Conservation (phyloP, 257 asterid species). For the Nyctanthes arbortristis region DNA sequence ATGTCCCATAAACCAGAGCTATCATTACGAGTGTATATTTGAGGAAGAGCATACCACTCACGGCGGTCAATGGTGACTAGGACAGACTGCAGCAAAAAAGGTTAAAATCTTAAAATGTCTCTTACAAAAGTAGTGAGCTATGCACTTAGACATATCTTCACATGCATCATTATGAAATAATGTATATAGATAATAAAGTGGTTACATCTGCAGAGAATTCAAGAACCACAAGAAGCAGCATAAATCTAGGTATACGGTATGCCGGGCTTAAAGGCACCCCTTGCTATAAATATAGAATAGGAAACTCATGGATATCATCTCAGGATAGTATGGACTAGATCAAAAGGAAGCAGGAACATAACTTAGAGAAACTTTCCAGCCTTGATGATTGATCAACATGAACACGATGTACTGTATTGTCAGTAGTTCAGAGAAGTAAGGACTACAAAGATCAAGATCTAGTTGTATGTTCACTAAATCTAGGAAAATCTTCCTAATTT, state of each 20-base stretch:
- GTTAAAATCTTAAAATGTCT: not conserved
- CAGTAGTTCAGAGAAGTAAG: not conserved
- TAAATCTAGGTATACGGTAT: not conserved
- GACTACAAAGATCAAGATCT: not conserved
- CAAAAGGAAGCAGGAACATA: slow-evolving; percentile 10
- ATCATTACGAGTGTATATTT: slow-evolving; percentile 82
- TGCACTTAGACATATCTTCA: not conserved
- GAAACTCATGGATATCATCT: not conserved
- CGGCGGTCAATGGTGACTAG: slow-evolving; percentile 95
- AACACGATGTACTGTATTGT: not conserved
- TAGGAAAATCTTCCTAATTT: not conserved
- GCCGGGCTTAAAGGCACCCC: not conserved
- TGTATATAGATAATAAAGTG: not conserved
- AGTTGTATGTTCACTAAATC: not conserved
- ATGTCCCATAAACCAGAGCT: slow-evolving; percentile 81
- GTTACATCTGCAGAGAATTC: slow-evolving; percentile 1
- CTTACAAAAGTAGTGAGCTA: not conserved
- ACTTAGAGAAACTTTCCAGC: slow-evolving; percentile 8
- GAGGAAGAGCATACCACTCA: slow-evolving; percentile 99
- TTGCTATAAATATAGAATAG: not conserved
- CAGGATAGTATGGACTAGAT: not conserved
- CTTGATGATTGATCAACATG: slow-evolving; percentile 8
- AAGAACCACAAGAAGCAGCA: not conserved
- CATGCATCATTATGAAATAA: slow-evolving; percentile 2
- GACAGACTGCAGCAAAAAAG: slow-evolving; percentile 75